Percentiles rank a stretch among this genome's conserved stretches.
Evolutionary conservation across 768 basidiomycete genomes (phyloP).

Genomic region (Auricularia cornea): DNA sequence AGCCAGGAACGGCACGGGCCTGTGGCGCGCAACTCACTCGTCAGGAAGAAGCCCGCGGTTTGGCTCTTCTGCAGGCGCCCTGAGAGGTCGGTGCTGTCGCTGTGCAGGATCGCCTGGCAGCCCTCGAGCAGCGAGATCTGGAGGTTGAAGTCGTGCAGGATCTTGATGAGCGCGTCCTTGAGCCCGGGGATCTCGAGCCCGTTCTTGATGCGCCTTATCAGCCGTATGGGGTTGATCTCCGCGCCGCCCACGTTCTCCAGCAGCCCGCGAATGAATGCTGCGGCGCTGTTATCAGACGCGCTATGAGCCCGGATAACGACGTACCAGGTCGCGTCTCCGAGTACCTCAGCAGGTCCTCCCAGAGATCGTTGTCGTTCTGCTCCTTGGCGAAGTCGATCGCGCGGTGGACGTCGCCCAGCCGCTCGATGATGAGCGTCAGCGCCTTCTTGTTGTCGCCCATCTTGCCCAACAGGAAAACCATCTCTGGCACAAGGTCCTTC

Average conservation of each 20-base stretch:
- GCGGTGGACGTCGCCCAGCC: conserved; percentile 84
- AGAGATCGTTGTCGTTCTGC: conserved; percentile 92
- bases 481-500: conserved; percentile 83
- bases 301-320: conserved; percentile 14
- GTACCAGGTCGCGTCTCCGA: conserved; percentile 87
- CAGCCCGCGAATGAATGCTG: conserved; percentile 89
- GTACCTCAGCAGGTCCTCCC: conserved; percentile 92
- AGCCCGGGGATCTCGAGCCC: conserved; percentile 94
- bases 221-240: conserved; percentile 88
- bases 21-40: conserved; percentile 41
- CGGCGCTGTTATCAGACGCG: not conserved
- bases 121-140: conserved; percentile 91
- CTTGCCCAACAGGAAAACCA: conserved; percentile 93
- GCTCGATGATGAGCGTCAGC: conserved; percentile 87
- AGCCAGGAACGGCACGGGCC: not conserved
- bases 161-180: conserved; percentile 92
- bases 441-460: conserved; percentile 99
- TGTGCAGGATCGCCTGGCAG: conserved; percentile 77
- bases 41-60: conserved; percentile 68
- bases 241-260: conserved; percentile 87
- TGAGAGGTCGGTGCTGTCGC: conserved; percentile 71
- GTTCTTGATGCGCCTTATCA: conserved; percentile 92
- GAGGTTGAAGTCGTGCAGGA: conserved; percentile 90
- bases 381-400: conserved; percentile 98
- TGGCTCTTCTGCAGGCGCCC: conserved; percentile 64